A percentile compares a stretch with the other conserved stretches of the same genome.
Evolutionary conservation across 257 asterid species (phyloP).

Genomic region (Rehmannia glutinosa): DNA sequence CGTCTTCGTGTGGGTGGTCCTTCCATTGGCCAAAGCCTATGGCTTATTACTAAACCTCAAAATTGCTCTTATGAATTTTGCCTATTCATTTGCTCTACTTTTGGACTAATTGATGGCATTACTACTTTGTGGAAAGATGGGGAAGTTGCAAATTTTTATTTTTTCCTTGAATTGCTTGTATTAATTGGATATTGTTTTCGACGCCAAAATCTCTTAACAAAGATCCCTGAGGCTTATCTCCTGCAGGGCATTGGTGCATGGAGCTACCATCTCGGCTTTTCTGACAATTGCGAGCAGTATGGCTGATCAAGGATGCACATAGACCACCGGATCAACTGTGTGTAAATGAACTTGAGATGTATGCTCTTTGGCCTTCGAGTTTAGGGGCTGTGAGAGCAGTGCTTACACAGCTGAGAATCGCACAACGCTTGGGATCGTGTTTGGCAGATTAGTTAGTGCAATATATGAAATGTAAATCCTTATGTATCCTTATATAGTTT

Average conservation of each 20-base stretch:
- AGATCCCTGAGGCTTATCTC: neutral
- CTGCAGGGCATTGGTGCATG: slow-evolving; percentile 80
- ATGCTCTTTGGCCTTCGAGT: no score
- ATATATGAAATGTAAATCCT: slow-evolving; percentile 13
- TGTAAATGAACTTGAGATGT: no score
- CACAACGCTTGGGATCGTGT: neutral
- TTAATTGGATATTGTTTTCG: neutral
- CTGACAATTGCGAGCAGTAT: slow-evolving; percentile 76
- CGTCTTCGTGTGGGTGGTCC: no score
- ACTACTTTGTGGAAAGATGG: neutral
- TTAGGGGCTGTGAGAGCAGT: no score
- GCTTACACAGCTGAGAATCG: no score
- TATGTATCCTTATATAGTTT: neutral
- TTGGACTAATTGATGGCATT: neutral
- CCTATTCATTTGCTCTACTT: no score
- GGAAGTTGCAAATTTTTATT: no score
- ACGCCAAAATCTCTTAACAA: neutral
- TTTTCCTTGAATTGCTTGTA: neutral
- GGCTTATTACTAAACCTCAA: neutral
- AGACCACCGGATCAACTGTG: slow-evolving; percentile 13
- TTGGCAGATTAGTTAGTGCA: neutral
- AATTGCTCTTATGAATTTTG: no score
- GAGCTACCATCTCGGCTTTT: slow-evolving; percentile 89
- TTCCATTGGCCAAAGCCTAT: neutral
- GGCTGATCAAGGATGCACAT: slow-evolving; percentile 97